Base-by-base conservation (phyloP, 2,329 filamentous ascomycete species). In the Alternaria panax region DNA sequence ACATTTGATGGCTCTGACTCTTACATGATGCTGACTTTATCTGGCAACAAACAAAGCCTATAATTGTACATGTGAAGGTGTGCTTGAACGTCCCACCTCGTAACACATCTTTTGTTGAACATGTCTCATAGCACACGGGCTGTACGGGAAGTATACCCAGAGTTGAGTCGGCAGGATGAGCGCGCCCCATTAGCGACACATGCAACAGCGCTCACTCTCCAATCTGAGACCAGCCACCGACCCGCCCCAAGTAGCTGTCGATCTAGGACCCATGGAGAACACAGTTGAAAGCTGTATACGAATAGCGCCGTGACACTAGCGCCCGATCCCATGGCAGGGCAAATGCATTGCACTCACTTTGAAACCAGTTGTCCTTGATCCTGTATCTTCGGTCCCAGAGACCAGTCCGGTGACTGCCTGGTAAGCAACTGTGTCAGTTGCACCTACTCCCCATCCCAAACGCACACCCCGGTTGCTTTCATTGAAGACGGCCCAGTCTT, bases 21-120 rank as follows among this genome's bases (percentile, higher is more conserved):
- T 18, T 14, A 16, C 20, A 9, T 48, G 20, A 34, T 36, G 2
- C 14, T 12, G 14, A 24, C 14, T n/a, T n/a, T 34, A 12, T 34
- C 14, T 25, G 16, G 42, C 28, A n/a, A 30, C 27, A 30, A 11
- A n/a, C 0, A 20, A 9, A n/a, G 14, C 12, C 45, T 14, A 38
- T 2, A 50, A 50, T 43, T 50, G 28, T 56, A 50, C 45, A 51
- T 50, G 27, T 38, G n/a, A 51, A 56, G 42, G n/a, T 27, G 24
- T 32, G 24, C 28, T 22, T 30, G 25, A 22, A 3, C 25, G 11
- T 51, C 40, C 24, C 48, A 28, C 24, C 43, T 32, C 18, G 22
- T 47, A 7, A 46, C 4, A 16, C 30, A 32, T 47, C 27, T 22
- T 16, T 32, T 11, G 30, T n/a, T 32, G 7, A 32, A 30, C 12